phyloP scores from a whole-genome alignment of 176 grass and related monocot species.

The Avena atlantica region DNA sequence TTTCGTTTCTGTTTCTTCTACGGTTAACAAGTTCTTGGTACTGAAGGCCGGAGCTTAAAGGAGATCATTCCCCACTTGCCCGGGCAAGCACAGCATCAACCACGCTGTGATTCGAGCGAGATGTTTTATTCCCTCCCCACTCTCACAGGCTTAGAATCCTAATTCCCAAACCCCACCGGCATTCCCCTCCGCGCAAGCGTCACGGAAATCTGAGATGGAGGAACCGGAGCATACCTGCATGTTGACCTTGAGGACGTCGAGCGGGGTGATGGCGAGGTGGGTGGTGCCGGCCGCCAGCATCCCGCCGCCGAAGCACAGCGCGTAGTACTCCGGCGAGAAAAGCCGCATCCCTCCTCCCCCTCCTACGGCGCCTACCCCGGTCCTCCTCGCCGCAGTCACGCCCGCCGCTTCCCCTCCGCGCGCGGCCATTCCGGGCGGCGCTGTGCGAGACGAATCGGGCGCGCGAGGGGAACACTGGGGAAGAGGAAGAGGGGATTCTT shows the following conservation, averaged over 20 bases:
- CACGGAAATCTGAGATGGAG: too few species aligned
- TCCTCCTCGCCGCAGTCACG: conserved; percentile 25
- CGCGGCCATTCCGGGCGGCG: conserved; percentile 37
- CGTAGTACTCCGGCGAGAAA: conserved; percentile 95
- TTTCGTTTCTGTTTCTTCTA: background rate
- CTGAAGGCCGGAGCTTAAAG: background rate
- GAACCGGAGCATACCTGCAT: conserved; percentile 64
- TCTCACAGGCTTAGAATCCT: background rate
- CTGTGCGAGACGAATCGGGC: conserved; percentile 14
- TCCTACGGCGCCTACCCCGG: background rate
- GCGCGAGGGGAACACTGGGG: background rate
- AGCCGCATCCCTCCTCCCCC: conserved; percentile 55
- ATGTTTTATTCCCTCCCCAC: background rate
- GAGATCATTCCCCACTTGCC: background rate
- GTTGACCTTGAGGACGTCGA: conserved; percentile 98
- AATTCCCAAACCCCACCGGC: background rate
- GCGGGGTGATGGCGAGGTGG: conserved; percentile 91
- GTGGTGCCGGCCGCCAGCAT: conserved; percentile 90
- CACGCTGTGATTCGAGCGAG: background rate
- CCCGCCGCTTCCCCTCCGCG: conserved; percentile 38
- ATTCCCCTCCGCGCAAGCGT: background rate
- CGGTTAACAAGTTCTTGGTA: background rate
- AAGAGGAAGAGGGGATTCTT: conserved; percentile 2
- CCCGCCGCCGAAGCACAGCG: conserved; percentile 81
- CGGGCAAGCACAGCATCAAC: background rate